These are phyloP conservation scores for Mimosa pudica DNA, from an alignment of 306 rosid genomes.

Conservation along the genomic window DNA sequence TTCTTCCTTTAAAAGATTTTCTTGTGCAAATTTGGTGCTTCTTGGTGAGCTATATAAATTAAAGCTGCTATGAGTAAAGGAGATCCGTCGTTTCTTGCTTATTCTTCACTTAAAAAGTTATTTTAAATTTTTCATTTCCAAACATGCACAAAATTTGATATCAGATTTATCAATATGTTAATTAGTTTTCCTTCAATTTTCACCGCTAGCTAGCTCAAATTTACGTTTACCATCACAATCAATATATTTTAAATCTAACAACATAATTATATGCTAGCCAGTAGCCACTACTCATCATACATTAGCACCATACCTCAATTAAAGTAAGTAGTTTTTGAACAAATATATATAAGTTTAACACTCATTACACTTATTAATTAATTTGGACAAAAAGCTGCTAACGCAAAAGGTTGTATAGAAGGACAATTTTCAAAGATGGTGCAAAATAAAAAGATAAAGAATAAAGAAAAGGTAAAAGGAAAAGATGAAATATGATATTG, in stretches of 20 bases:
- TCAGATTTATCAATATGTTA: not conserved
- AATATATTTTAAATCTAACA: not conserved
- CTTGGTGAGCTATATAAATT: not conserved
- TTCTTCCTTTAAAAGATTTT: constrained; percentile 28
- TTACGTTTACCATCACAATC: not conserved
- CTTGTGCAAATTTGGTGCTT: constrained; percentile 9
- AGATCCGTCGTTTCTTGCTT: not conserved
- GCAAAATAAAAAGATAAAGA: constrained; percentile 5
- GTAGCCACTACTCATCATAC: not conserved
- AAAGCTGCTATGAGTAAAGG: not conserved
- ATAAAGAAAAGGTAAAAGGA: constrained; percentile 9
- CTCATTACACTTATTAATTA: not conserved
- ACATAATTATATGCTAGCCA: no score
- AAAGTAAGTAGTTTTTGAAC: not conserved
- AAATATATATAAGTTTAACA: not conserved
- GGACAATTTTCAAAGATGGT: not conserved
- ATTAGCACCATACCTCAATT: not conserved
- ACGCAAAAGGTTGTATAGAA: not conserved
- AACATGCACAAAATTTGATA: not conserved
- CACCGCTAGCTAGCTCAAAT: not conserved
- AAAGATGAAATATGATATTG: not conserved
- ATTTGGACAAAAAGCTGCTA: not conserved
- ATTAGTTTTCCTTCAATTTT: not conserved
- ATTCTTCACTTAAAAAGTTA: not conserved
- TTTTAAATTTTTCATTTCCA: not conserved